Evolutionary conservation across 2,329 filamentous ascomycete species (phyloP), one percentile per base, ranked within the genome.

Genomic region (Claviceps citrina): DNA sequence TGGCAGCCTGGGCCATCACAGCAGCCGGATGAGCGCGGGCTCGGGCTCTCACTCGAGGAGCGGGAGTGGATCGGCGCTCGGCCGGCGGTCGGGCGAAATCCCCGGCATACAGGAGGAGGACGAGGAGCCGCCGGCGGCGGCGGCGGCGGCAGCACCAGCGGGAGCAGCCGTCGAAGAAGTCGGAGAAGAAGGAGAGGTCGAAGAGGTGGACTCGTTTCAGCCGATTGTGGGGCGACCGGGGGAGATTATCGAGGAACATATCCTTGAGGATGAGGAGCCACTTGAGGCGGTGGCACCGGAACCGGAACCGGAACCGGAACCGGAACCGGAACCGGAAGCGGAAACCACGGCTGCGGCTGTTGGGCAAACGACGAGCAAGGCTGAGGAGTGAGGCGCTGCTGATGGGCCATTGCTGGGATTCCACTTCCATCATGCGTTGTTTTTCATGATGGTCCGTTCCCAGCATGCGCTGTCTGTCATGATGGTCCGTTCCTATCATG

Each of bases 51-150:
- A 72, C 50, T 63, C 69, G 58, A 67, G 70, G 42, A 78, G 65
- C 58, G 71, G 71, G 2, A 85, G 81, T 49, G 71, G 76, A 3
- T 73, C 65, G 19, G 71, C 70, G 0, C 59, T 78, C 38, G 81
- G 80, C 0, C 66, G 82, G 22, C 64, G 77, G 19, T 86, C 81
- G 40, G 78, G 76, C 7, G 83, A 87, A 59, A 78, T 84, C 39
- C 78, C 78, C n/a, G 40, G 40, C 28, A 80, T 81, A 26, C 70
- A 77, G 46, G 76, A 80, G 47, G 75, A 74, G 47, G 74, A 78
- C 26, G 75, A 78, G 46, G 69, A 71, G 32, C 13, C 7, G 19
- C 18, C 19, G 4, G 19, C 10, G 5, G 31, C 20, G 6, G 31
- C 5, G 12, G 31, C 7, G 5, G 3, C 8, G 31, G 8, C 8